Percentiles rank a stretch among this genome's conserved stretches.
Evolutionary conservation across 1,284 basidiomycete species (phyloP).

Genomic region (Malassezia equina): DNA sequence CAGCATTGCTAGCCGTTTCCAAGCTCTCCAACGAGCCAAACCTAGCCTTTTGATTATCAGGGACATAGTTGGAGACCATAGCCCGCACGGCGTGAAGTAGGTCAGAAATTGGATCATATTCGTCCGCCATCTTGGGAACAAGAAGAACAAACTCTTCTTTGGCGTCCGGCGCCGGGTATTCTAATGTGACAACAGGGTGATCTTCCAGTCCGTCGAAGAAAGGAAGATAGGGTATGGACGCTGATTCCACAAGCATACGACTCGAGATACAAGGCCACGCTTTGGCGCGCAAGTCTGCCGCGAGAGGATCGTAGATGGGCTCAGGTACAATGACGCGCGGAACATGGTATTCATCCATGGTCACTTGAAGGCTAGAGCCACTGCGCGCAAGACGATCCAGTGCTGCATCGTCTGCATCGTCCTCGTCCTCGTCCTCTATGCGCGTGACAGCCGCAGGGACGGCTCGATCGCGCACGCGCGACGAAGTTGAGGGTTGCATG

Average conservation of each 20-base stretch:
- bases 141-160: slow-evolving; percentile 34
- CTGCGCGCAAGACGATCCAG: not conserved
- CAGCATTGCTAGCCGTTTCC: slow-evolving; percentile 30
- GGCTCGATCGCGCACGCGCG: not conserved
- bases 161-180: slow-evolving; percentile 30
- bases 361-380: not conserved
- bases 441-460: not conserved
- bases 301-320: not conserved
- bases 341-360: slow-evolving; percentile 19
- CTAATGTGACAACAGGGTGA: slow-evolving; percentile 21
- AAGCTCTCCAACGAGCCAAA: slow-evolving; percentile 40
- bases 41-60: slow-evolving; percentile 19
- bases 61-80: slow-evolving; percentile 35
- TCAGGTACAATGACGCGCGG: slow-evolving; percentile 21
- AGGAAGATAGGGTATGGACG: not conserved
- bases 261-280: not conserved
- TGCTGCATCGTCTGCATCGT: not conserved
- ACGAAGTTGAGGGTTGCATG: not conserved
- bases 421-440: not conserved
- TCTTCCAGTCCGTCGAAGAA: slow-evolving; percentile 10
- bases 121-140: slow-evolving; percentile 37
- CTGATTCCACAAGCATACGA: slow-evolving; percentile 14
- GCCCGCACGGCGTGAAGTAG: slow-evolving; percentile 31
- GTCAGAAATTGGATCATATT: slow-evolving; percentile 45
- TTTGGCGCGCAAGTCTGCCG: not conserved